A percentile compares a stretch with the other conserved stretches of the same genome.
phyloP scores from a whole-genome alignment of 768 basidiomycete species.

The Phaffia tasmanica region DNA sequence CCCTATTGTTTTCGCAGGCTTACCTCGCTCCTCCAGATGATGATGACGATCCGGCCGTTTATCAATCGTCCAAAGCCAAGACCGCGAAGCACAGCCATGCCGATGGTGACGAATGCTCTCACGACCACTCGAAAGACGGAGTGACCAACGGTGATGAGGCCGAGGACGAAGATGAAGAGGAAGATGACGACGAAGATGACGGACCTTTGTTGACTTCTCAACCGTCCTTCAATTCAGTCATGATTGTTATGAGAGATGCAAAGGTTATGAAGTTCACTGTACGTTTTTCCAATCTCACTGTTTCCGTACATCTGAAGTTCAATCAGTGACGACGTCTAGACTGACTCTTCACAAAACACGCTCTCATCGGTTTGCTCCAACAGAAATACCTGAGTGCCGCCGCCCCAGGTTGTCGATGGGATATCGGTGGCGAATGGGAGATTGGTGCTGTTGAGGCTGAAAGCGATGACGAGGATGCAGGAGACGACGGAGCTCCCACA shows the following conservation, averaged over 20 bases:
- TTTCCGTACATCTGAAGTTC: too few relatives aligned
- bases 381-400: constrained; percentile 84
- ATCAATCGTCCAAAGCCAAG: constrained; percentile 51
- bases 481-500: background rate
- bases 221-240: constrained; percentile 76
- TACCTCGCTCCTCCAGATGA: constrained; percentile 93
- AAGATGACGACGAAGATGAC: constrained; percentile 58
- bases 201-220: constrained; percentile 74
- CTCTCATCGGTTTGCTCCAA: too few relatives aligned
- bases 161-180: constrained; percentile 33
- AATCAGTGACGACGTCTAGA: too few relatives aligned
- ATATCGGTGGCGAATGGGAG: constrained; percentile 82
- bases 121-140: constrained; percentile 27
- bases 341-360: too few relatives aligned
- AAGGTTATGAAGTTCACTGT: constrained; percentile 73
- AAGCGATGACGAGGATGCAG: constrained; percentile 42
- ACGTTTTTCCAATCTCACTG: too few relatives aligned
- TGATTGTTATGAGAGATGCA: constrained; percentile 82
- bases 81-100: background rate
- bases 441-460: constrained; percentile 66
- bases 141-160: constrained; percentile 22
- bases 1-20: constrained; percentile 45
- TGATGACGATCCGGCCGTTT: constrained; percentile 90
- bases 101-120: background rate
- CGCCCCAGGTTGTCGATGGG: constrained; percentile 85